phyloP scores from a whole-genome alignment of 75 land plant species.

The Cryptomeria japonica region DNA sequence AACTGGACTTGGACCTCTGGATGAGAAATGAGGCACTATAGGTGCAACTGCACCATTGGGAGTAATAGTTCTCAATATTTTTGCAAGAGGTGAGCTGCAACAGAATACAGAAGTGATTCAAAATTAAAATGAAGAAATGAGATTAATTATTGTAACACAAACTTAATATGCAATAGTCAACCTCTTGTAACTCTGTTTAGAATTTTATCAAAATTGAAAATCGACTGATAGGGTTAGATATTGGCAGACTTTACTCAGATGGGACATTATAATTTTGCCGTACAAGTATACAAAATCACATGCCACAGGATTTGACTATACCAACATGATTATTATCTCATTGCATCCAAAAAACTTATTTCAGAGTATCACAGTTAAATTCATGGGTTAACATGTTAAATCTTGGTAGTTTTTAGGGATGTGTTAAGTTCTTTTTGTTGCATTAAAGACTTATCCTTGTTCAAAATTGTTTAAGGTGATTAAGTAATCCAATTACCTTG shows the following conservation, averaged over 20 bases:
- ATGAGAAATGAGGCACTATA: constrained; percentile 33
- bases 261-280: background rate
- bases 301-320: background rate
- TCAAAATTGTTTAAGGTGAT: background rate
- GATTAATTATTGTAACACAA: background rate
- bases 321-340: background rate
- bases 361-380: background rate
- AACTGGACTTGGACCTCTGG: constrained; percentile 39
- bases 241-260: background rate
- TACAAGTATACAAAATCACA: background rate
- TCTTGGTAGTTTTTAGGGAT: background rate
- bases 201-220: too few species aligned
- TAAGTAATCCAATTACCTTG: constrained; percentile 17
- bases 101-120: background rate
- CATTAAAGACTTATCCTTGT: background rate
- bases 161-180: background rate
- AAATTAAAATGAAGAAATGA: too few species aligned
- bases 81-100: constrained; percentile 28
- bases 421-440: background rate
- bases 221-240: background rate
- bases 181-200: background rate
- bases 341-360: background rate
- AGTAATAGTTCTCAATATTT: constrained; percentile 16
- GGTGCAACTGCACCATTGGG: constrained; percentile 15
- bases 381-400: background rate